Percentiles rank a stretch among this genome's conserved stretches.
Conservation (phyloP, 2,329 filamentous ascomycete species). For the Apiospora pterosperma region DNA sequence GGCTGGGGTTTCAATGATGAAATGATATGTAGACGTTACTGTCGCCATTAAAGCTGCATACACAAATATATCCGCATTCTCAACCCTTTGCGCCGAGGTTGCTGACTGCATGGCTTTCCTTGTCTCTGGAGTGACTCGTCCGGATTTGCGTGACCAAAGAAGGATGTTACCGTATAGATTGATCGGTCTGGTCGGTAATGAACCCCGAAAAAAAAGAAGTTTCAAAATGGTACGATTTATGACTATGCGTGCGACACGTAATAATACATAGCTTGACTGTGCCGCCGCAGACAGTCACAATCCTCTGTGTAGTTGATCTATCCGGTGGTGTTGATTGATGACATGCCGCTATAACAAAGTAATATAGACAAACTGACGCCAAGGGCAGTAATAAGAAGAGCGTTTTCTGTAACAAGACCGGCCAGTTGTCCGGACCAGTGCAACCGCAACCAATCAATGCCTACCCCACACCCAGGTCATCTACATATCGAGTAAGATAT, state of each 20-base stretch:
- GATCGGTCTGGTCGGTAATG: neutral
- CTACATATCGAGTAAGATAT: neutral
- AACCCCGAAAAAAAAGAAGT: neutral
- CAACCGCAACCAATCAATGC: neutral
- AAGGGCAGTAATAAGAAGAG: neutral
- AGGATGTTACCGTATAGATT: neutral
- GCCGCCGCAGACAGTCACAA: neutral
- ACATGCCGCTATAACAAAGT: neutral
- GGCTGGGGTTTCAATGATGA: too few relatives aligned
- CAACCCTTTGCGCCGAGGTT: neutral
- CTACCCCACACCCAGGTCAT: neutral
- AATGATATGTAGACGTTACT: too few relatives aligned
- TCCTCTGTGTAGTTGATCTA: neutral
- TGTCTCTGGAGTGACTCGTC: neutral
- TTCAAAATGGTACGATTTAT: neutral
- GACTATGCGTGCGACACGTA: neutral
- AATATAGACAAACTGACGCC: neutral
- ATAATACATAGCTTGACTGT: neutral
- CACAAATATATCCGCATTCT: neutral
- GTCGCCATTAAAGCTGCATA: too few relatives aligned
- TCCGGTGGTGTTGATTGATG: neutral
- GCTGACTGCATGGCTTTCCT: neutral
- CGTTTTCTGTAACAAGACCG: constrained; percentile 1
- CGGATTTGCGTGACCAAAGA: neutral
- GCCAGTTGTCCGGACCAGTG: neutral